Conservation (phyloP, 257 asterid species). For the Solanum microdontum region DNA sequence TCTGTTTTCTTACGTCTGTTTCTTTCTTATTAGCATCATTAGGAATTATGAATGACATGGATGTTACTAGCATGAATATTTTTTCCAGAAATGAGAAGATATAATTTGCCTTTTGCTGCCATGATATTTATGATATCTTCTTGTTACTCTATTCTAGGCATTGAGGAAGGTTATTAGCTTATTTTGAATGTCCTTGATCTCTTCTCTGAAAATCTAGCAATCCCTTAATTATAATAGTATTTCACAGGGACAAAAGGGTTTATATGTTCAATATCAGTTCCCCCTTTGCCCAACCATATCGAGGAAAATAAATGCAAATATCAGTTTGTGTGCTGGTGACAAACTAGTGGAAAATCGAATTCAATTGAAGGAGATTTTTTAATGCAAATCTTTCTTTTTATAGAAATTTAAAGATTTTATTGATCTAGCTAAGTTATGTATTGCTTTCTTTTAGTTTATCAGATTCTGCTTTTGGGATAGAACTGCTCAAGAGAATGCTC, state of each 20-base stretch:
- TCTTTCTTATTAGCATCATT: neutral
- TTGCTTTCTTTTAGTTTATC: slow-evolving; percentile 79
- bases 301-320: neutral
- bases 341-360: neutral
- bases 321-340: neutral
- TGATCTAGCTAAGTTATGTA: slow-evolving; percentile 43
- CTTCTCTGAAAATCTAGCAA: neutral
- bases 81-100: neutral
- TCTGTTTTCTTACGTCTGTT: neutral
- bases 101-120: neutral
- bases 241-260: neutral
- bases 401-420: slow-evolving; percentile 19
- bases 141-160: neutral
- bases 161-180: neutral
- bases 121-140: neutral
- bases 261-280: neutral
- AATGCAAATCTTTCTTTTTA: neutral
- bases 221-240: neutral
- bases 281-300: neutral
- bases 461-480: slow-evolving; percentile 97
- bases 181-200: neutral
- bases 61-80: neutral
- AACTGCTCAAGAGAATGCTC: slow-evolving; percentile 93
- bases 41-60: neutral
- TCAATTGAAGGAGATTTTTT: neutral